A percentile compares a stretch with the other conserved stretches of the same genome.
Conservation (phyloP, 2,329 filamentous ascomycete genomes). For the Colletotrichum scovillei region DNA sequence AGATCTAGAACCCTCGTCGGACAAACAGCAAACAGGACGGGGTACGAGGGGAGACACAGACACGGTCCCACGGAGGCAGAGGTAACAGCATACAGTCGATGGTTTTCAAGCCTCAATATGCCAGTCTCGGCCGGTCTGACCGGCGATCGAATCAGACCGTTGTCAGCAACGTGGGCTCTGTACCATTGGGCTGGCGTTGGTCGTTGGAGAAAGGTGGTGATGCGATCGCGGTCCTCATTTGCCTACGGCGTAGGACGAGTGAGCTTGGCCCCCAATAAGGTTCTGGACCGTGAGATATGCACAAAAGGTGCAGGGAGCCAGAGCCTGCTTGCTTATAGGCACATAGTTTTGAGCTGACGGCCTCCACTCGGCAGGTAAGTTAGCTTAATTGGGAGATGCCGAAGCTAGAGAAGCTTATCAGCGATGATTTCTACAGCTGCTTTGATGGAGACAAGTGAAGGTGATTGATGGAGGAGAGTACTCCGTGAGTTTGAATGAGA, state of each 20-base stretch:
- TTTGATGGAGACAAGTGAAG: background rate
- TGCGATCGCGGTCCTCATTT: constrained; percentile 9
- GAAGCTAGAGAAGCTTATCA: background rate
- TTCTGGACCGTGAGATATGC: background rate
- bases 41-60: too few species aligned
- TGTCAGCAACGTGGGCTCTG: constrained; percentile 12
- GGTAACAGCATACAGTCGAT: background rate
- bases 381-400: background rate
- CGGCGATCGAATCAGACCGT: background rate
- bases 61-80: background rate
- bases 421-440: background rate
- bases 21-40: background rate
- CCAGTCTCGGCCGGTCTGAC: constrained; percentile 21
- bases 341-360: background rate
- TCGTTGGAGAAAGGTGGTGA: background rate
- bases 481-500: background rate
- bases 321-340: constrained; percentile 18
- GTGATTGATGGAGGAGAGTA: background rate
- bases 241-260: background rate
- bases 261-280: background rate
- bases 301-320: constrained; percentile 18
- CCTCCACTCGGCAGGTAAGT: background rate
- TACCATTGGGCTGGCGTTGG: constrained; percentile 8
- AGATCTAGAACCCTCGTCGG: background rate
- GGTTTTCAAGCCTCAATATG: constrained; percentile 15